A percentile compares a stretch with the other conserved stretches of the same genome.
These are phyloP conservation scores for Seiridium unicorne DNA, from an alignment of 2,329 filamentous ascomycete genomes.

Conservation along the genomic window DNA sequence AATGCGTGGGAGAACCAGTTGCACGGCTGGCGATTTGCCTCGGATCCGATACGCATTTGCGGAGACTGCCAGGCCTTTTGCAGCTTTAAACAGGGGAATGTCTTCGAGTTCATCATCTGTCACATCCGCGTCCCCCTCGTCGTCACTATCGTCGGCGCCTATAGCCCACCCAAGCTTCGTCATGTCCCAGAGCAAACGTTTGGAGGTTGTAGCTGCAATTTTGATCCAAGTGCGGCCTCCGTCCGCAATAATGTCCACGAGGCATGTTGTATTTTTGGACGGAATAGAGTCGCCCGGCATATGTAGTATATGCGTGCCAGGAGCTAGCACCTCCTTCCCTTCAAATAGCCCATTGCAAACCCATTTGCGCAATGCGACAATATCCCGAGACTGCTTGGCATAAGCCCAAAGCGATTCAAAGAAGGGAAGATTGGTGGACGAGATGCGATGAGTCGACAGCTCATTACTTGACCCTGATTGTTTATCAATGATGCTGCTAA, in stretches of 20 bases:
- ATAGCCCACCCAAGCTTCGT: conserved; percentile 26
- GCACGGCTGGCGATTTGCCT: conserved; percentile 16
- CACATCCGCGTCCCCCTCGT: conserved; percentile 12
- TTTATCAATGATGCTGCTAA: conserved; percentile 1
- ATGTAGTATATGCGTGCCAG: conserved; percentile 26
- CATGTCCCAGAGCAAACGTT: conserved; percentile 26
- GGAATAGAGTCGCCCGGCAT: conserved; percentile 20
- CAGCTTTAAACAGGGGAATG: conserved; percentile 28
- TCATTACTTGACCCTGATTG: neutral
- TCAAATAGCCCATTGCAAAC: conserved; percentile 22
- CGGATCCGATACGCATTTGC: conserved; percentile 26
- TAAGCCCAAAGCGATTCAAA: conserved; percentile 26
- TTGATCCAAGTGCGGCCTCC: conserved; percentile 28
- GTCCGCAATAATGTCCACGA: conserved; percentile 28
- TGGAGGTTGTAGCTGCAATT: conserved; percentile 29
- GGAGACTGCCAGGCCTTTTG: conserved; percentile 18
- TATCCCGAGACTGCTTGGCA: conserved; percentile 23
- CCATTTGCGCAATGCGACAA: conserved; percentile 25
- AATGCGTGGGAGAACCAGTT: conserved; percentile 26
- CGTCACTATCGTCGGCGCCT: conserved; percentile 23
- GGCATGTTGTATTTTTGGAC: conserved; percentile 16
- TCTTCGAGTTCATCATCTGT: conserved; percentile 19
- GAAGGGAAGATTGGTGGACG: conserved; percentile 24
- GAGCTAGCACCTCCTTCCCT: conserved; percentile 22
- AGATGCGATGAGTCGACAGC: neutral